Percentiles rank a stretch among this genome's conserved stretches.
Evolutionary conservation across 1,139 yeast species (phyloP).

Genomic region (Ogataea hybrid): DNA sequence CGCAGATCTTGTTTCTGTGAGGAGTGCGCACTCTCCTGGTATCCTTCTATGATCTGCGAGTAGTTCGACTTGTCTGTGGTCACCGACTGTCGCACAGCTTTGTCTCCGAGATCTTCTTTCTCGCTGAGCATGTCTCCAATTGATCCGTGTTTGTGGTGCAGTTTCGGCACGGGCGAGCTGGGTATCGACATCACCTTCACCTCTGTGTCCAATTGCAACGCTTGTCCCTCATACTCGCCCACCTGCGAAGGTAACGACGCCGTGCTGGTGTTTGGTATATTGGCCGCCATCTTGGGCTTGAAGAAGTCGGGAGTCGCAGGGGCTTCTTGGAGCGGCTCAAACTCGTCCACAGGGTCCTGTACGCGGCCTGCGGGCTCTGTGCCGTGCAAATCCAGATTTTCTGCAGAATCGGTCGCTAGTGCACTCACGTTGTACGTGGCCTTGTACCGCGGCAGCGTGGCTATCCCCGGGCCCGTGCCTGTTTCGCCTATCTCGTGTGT

Average conservation of each 20-base stretch:
- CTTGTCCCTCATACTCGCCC: conserved; percentile 21
- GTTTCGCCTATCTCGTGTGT: conserved; percentile 2
- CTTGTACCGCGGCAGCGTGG: conserved; percentile 53
- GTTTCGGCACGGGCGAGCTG: conserved; percentile 12
- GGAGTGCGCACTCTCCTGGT: conserved; percentile 13
- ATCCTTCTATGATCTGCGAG: conserved; percentile 26
- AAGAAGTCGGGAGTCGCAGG: background rate
- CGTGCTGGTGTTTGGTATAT: background rate
- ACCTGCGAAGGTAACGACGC: conserved; percentile 12
- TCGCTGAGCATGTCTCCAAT: conserved; percentile 7
- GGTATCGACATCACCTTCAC: conserved; percentile 14
- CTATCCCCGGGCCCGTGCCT: background rate
- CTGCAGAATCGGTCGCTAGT: conserved; percentile 29
- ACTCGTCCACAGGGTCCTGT: background rate
- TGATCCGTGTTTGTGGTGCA: conserved; percentile 15
- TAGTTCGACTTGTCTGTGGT: conserved; percentile 14
- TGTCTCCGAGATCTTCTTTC: conserved; percentile 1
- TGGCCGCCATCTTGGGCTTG: background rate
- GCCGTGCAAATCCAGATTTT: conserved; percentile 1
- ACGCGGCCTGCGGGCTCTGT: conserved; percentile 1
- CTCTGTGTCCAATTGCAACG: conserved; percentile 14
- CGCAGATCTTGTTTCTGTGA: background rate
- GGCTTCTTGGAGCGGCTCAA: background rate
- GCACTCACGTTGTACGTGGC: conserved; percentile 61
- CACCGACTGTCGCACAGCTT: conserved; percentile 1